Conservation (phyloP, 139 green algal genomes). For the Chlorella sp. region DNA sequence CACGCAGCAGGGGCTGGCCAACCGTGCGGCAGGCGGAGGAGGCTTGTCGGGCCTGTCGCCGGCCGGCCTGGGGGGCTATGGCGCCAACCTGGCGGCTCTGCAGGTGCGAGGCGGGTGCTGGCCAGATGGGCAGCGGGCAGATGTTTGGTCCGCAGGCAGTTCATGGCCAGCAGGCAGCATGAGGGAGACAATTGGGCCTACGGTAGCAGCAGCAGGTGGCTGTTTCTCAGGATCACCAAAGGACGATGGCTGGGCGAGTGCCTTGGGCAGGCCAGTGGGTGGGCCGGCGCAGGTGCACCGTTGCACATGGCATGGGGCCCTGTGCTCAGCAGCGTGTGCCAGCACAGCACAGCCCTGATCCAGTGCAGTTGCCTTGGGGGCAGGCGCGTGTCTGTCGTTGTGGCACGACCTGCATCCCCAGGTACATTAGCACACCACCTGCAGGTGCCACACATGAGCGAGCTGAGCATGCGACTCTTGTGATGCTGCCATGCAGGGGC, state of each 20-base stretch:
- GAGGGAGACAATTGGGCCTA: neutral
- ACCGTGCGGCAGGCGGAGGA: constrained; percentile 2
- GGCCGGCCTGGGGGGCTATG: constrained; percentile 4
- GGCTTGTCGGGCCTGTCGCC: neutral
- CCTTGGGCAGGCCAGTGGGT: no score
- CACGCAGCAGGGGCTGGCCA: constrained; percentile 42
- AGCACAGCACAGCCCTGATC: no score
- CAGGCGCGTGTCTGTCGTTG: no score
- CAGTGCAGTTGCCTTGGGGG: no score
- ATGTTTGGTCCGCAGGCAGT: neutral
- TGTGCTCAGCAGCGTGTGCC: neutral
- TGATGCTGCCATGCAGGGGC: constrained; percentile 9
- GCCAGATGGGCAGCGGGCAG: neutral
- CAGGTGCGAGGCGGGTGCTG: neutral
- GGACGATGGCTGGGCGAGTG: no score
- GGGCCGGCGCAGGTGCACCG: no score
- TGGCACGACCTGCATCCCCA: no score
- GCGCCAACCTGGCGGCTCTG: constrained; percentile 25
- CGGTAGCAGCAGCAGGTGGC: no score
- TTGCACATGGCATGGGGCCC: neutral
- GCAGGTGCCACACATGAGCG: no score
- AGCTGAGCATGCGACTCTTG: neutral
- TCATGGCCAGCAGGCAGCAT: neutral
- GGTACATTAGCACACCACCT: no score
- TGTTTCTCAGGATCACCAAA: no score